A percentile compares a stretch with the other conserved stretches of the same genome.
phyloP scores from a whole-genome alignment of 495 filamentous ascomycete genomes.

The Aspergillus homomorphus region DNA sequence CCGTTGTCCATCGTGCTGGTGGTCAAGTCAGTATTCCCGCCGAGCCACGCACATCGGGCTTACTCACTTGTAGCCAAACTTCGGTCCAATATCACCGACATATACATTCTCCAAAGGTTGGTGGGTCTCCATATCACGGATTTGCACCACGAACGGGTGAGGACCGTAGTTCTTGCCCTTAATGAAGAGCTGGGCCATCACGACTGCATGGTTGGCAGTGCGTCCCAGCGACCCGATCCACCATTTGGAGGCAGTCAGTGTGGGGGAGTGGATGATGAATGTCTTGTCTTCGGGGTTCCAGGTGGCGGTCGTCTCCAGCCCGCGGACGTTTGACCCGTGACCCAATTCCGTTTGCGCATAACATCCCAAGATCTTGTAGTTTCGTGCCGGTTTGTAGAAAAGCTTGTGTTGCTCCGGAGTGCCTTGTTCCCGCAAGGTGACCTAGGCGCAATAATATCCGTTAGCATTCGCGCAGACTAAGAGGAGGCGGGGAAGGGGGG shows the following conservation, averaged over 20 bases:
- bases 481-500: background rate
- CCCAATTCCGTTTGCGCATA: slow-evolving; percentile 77
- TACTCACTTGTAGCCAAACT: slow-evolving; percentile 61
- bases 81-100: slow-evolving; percentile 72
- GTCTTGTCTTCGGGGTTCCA: slow-evolving; percentile 66
- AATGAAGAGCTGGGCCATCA: slow-evolving; percentile 69
- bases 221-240: slow-evolving; percentile 73
- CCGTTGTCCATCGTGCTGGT: slow-evolving; percentile 71
- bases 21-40: slow-evolving; percentile 10
- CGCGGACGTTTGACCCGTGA: slow-evolving; percentile 71
- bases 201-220: slow-evolving; percentile 71
- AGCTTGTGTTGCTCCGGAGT: slow-evolving; percentile 65
- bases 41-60: background rate
- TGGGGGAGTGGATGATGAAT: slow-evolving; percentile 65
- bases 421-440: slow-evolving; percentile 66
- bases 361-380: slow-evolving; percentile 68
- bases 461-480: background rate
- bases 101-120: slow-evolving; percentile 66
- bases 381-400: slow-evolving; percentile 60
- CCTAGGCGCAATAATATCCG: slow-evolving; percentile 29
- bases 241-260: slow-evolving; percentile 70
- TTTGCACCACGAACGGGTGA: slow-evolving; percentile 73
- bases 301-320: slow-evolving; percentile 69
- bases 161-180: slow-evolving; percentile 63
- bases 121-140: slow-evolving; percentile 67